Base-by-base conservation (phyloP, 768 basidiomycete species). In the Porphyrellus cyaneotinctus region DNA sequence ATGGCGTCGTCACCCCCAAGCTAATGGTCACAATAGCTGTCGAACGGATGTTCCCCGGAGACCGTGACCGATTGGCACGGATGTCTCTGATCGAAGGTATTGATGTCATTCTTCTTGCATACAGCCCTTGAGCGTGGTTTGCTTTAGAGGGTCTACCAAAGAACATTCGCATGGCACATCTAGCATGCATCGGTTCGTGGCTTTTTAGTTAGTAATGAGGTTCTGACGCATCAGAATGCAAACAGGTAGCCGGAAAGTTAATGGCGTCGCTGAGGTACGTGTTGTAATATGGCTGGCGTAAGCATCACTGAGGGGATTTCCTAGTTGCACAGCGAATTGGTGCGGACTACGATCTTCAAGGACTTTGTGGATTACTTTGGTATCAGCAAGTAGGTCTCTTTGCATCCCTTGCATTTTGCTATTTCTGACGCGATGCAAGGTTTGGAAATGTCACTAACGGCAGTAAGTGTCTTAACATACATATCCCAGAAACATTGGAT, bases 311-410 rank as follows among this genome's bases (percentile, higher is more conserved):
- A 46, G 20, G 24, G 28, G n/a, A 22, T 1, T 36, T 43, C 26
- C 4, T 46, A 85, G 81, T 76, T 98, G 24, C 97, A 98, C 76
- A 89, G 86, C 53, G 87, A 92, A 49, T 81, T 98, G 39, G 88
- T 98, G 47, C 79, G 77, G 69, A 84, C 85, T 20, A 91, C 87
- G 8, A 89, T 91, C 59, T 67, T 89, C 61, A 90, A 88, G 64
- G 94, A 97, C 72, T 95, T 95, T 65, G 95, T 97, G 43, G 93
- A 97, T 30, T 91, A 88, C 69, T 88, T 85, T 63, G 95, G 95
- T 3, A 66, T 82, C 54, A 87, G 87, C 85, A 94, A 88, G 84
- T 76, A 56, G 13, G 62, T 57, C 11, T 24, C 31, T 33, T 20
- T 17, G 2, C 30, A 18, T 13, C n/a, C 23, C 23, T 32, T 42